Conservation (phyloP, 2,329 filamentous ascomycete species). For the Xylariomycetidae sp. region DNA sequence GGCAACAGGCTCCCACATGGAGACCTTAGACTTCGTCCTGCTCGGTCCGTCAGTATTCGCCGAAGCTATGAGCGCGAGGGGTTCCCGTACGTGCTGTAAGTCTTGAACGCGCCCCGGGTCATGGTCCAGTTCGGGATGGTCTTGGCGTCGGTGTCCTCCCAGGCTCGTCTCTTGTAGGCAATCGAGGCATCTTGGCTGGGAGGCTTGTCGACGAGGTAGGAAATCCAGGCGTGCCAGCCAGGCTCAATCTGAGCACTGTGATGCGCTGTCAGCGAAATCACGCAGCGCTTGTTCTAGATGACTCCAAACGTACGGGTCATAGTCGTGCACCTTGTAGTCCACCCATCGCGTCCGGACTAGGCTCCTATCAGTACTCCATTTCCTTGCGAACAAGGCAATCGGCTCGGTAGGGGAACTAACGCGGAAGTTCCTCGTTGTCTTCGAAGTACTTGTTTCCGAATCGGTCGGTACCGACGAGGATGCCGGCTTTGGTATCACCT, state of each 20-base stretch:
- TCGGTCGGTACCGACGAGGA: constrained; percentile 75
- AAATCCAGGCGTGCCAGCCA: constrained; percentile 97
- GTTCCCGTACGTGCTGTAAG: constrained; percentile 83
- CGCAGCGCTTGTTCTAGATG: background rate
- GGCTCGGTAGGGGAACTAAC: constrained; percentile 45
- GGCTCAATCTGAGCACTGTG: constrained; percentile 77
- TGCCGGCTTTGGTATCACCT: constrained; percentile 96
- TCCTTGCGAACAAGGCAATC: too few species aligned
- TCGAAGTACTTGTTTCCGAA: constrained; percentile 98
- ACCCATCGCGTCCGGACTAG: constrained; percentile 94
- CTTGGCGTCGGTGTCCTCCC: constrained; percentile 66
- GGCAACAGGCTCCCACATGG: constrained; percentile 43
- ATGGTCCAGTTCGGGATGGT: constrained; percentile 69
- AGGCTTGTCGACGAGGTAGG: constrained; percentile 84
- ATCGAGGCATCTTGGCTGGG: constrained; percentile 71
- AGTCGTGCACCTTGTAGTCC: constrained; percentile 87
- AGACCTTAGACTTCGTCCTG: constrained; percentile 49
- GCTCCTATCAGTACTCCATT: too few species aligned
- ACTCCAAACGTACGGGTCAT: constrained; percentile 55
- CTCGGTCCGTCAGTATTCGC: constrained; percentile 14
- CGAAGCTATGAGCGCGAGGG: background rate
- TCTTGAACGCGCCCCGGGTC: constrained; percentile 75
- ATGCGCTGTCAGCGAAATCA: constrained; percentile 9
- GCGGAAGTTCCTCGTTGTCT: constrained; percentile 87
- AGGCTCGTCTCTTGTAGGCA: constrained; percentile 59